Evolutionary conservation across 805 yeast genomes (phyloP), one percentile per base, ranked within the genome.

Genomic region (Kazachstania taianensis): DNA sequence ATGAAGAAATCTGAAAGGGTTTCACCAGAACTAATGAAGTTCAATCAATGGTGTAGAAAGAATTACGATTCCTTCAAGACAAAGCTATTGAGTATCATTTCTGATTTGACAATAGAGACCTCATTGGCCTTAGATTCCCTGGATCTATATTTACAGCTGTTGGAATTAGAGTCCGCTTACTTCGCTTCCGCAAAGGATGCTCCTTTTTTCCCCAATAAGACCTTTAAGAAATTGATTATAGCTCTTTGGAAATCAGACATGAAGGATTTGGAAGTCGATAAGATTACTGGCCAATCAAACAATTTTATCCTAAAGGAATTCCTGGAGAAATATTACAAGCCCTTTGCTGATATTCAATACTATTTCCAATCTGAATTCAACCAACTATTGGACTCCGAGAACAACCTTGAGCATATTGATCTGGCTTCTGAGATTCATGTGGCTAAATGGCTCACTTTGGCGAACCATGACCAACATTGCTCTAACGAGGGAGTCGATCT

Each of bases 321-420:
- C 49, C 48, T 66, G 20, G 74, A 68, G 16, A 63, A 62, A 19
- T 75, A 71, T 41, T 78, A 78, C 49, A 49, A 50, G 20, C 66
- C 67, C 45, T 73, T 70, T 55, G 82, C 82, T 65, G 98, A 89
- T 54, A 59, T 89, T 39, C 83, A 86, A 46, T 84, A 66, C 52
- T 81, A 78, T 50, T 78, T 83, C 45, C 75, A 79, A 50, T 62
- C 67, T 26, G 76, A 70, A 45, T 53, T 75, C 16, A 45, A 45
- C n/a, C 38, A 44, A 18, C 48, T 59, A 5, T 42, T 50, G 7
- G 32, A 48, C 12, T 59, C 54, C 9, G 45, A 53, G 39, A 50
- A 55, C 24, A 36, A 35, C 7, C 7, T 15, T 6, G 17, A 10
- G 2, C 27, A 32, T 3, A 48, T 50, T 20, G 39, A 35, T 6